phyloP scores from a whole-genome alignment of 306 rosid genomes.

The Fagus sylvatica region DNA sequence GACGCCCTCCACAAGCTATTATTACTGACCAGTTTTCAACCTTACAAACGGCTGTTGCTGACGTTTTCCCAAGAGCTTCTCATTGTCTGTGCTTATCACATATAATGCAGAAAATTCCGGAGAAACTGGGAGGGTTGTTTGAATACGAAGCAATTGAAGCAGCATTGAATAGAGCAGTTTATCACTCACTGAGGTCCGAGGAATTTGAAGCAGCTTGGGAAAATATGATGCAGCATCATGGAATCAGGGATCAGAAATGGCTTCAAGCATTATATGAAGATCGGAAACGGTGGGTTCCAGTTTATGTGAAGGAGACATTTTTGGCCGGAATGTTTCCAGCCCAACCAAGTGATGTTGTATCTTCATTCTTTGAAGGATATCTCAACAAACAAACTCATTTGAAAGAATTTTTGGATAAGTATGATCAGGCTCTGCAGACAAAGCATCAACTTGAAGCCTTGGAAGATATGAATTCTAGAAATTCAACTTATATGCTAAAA shows the following conservation, averaged over 20 bases:
- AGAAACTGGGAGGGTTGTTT: constrained; percentile 43
- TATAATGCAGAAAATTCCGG: constrained; percentile 54
- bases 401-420: constrained; percentile 50
- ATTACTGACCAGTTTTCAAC: constrained; percentile 43
- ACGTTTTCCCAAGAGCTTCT: constrained; percentile 75
- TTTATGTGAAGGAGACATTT: constrained; percentile 50
- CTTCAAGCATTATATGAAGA: constrained; percentile 60
- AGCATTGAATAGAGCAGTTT: constrained; percentile 48
- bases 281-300: constrained; percentile 69
- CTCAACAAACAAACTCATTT: constrained; percentile 48
- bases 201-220: constrained; percentile 73
- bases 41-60: constrained; percentile 54
- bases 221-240: constrained; percentile 54
- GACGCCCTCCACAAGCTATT: constrained; percentile 73
- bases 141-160: constrained; percentile 49
- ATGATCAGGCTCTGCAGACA: constrained; percentile 51
- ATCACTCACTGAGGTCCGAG: constrained; percentile 52
- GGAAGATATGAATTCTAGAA: constrained; percentile 66
- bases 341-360: constrained; percentile 42
- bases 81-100: constrained; percentile 53
- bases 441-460: constrained; percentile 53
- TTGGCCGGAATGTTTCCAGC: constrained; percentile 60
- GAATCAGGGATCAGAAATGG: constrained; percentile 58
- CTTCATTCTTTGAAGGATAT: constrained; percentile 47
- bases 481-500: constrained; percentile 37